Evolutionary conservation across 2,329 filamentous ascomycete species (phyloP).

Genomic region (Xylariales sp.): DNA sequence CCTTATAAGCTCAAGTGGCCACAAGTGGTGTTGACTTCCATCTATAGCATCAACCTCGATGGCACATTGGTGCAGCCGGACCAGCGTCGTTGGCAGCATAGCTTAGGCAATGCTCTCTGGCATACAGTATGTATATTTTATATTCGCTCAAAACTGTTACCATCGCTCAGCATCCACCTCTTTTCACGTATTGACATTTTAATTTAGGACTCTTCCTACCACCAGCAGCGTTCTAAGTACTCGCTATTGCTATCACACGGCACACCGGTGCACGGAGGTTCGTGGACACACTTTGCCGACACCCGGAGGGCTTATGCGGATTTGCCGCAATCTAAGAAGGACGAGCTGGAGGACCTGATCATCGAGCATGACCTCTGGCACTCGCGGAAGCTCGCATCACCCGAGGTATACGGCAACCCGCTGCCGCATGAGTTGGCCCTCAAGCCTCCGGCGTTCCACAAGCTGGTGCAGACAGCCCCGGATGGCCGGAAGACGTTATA

Average conservation of each 20-base stretch:
- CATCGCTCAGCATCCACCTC: too few species aligned
- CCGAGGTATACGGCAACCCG: constrained; percentile 5
- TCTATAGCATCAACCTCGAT: constrained; percentile 2
- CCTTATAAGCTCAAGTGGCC: background rate
- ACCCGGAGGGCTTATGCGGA: constrained; percentile 15
- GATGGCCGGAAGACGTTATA: constrained; percentile 19
- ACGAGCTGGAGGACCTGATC: constrained; percentile 17
- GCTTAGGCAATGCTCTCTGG: constrained; percentile 21
- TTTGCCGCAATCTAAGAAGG: constrained; percentile 17
- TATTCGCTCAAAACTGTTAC: too few species aligned
- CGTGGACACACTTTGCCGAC: constrained; percentile 18
- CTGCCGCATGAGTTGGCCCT: constrained; percentile 14
- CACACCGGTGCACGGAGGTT: constrained; percentile 11
- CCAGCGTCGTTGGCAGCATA: constrained; percentile 18
- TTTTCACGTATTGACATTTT: too few species aligned
- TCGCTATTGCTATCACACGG: constrained; percentile 17
- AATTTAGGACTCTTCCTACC: constrained; percentile 21
- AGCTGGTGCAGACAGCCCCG: constrained; percentile 17
- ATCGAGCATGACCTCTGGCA: constrained; percentile 18
- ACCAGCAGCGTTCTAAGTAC: constrained; percentile 22
- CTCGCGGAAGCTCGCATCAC: constrained; percentile 10
- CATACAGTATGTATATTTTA: too few species aligned
- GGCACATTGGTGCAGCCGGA: constrained; percentile 13
- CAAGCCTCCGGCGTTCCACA: constrained; percentile 19
- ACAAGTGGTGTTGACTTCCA: background rate